phyloP scores from a whole-genome alignment of 208 protist species.

The Balamuthia mandrillaris region DNA sequence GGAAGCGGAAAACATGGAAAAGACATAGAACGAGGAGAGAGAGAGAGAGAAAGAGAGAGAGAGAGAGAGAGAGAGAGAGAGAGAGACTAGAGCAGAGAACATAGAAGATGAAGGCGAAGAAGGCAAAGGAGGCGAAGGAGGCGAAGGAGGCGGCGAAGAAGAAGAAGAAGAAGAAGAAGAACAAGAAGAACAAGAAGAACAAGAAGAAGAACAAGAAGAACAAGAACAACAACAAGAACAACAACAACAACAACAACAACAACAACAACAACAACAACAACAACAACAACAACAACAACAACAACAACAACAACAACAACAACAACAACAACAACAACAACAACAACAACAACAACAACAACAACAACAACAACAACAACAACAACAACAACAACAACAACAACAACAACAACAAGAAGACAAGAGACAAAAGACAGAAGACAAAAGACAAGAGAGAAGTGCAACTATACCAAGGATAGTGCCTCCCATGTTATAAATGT shows the following conservation, averaged over 20 bases:
- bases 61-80: neutral
- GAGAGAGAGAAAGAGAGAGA: neutral
- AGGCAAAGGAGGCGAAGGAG: neutral
- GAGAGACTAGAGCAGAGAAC: too few species aligned
- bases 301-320: neutral
- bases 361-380: neutral
- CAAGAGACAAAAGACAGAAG: neutral
- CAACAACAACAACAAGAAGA: neutral
- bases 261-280: neutral
- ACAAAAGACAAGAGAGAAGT: neutral
- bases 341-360: neutral
- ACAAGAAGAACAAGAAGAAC: neutral
- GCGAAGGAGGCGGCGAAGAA: neutral
- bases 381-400: neutral
- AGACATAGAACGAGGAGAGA: neutral
- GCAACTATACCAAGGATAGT: neutral
- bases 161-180: neutral
- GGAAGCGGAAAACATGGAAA: neutral
- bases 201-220: neutral
- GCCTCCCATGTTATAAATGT: neutral
- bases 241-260: neutral
- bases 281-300: neutral
- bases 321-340: neutral
- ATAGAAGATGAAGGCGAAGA: neutral
- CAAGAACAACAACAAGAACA: neutral